Base-by-base conservation (phyloP, 495 filamentous ascomycete species). In the Trichoderma orchidacearum region DNA sequence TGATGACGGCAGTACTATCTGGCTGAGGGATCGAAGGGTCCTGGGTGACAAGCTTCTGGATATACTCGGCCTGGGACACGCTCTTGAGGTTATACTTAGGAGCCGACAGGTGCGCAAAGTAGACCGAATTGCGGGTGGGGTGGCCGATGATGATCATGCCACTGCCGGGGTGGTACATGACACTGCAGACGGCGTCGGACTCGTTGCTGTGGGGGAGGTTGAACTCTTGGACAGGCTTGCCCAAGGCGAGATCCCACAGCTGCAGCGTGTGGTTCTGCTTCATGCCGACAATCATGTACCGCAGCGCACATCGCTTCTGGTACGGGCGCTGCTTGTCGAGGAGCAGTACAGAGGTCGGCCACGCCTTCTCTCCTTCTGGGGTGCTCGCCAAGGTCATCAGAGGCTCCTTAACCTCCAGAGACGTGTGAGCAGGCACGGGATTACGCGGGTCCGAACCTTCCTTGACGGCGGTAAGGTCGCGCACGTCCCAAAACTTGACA, bases 191-290 rank as follows among this genome's bases (percentile, higher is more conserved):
- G 18, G 90, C 89, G 72, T 99, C 94, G 11, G 89, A 91, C 70
- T 99, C 94, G 61, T 92, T 95, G 71, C 86, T 86, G 65, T 99
- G 94, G 5, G 94, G 94, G 58, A 99, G 85, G 68, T 92, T 90
- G 63, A 97, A 80, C 73, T 99, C 94, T 68, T 97, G 90, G 51
- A 99, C 93, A 29, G 91, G 85, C 73, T 94, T 96, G 56, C 84
- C 84, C 5, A 99, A 82, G 56, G 87, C 88, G 68, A 99, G 86
- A 79, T 99, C 94, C 94, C 94, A 99, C 56, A 99, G 80, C 74
- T 99, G 94, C 58, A 99, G 83, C 51, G 90, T 93, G 72, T 99
- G 94, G 68, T 99, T 99, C 68, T 97, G 94, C 73, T 96, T 97
- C 78, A 96, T 86, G 58, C 94, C 94, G 53, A 99, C 91, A 58